These are phyloP conservation scores for Colletotrichum tofieldiae DNA, from an alignment of 2,329 filamentous ascomycete genomes.

Conservation along the genomic window DNA sequence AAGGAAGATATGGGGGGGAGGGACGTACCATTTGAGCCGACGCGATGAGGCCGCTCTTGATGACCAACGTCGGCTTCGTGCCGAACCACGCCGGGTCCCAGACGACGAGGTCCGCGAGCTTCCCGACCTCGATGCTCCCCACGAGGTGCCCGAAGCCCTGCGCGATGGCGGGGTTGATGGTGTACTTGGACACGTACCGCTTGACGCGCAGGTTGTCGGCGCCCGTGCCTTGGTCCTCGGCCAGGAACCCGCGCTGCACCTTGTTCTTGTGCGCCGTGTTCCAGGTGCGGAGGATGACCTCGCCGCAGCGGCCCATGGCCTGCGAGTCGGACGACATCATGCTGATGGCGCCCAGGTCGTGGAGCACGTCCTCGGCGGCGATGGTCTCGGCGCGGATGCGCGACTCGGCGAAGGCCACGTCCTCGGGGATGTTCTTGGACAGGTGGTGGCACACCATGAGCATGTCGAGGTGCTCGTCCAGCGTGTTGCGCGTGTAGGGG, in stretches of 20 bases:
- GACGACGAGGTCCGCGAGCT: constrained; percentile 89
- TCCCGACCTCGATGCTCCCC: constrained; percentile 89
- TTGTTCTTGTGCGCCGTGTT: constrained; percentile 99
- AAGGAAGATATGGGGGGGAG: neutral
- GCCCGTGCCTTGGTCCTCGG: constrained; percentile 83
- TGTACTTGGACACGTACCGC: constrained; percentile 95
- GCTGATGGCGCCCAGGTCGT: constrained; percentile 94
- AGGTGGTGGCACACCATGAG: constrained; percentile 98
- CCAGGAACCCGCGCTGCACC: constrained; percentile 81
- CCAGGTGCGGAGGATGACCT: constrained; percentile 94
- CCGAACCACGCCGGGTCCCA: constrained; percentile 92
- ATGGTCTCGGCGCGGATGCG: constrained; percentile 97
- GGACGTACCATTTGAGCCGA: constrained; percentile 84
- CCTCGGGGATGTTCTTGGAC: constrained; percentile 92
- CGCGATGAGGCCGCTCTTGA: constrained; percentile 91
- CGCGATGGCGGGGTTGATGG: constrained; percentile 91
- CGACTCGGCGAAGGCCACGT: constrained; percentile 94
- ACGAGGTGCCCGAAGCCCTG: constrained; percentile 92
- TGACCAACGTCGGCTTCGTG: constrained; percentile 83
- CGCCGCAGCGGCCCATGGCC: constrained; percentile 96
- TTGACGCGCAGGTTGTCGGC: constrained; percentile 95
- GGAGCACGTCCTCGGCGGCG: constrained; percentile 94
- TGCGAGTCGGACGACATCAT: constrained; percentile 98
- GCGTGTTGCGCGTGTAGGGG: constrained; percentile 90
- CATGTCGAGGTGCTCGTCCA: constrained; percentile 98